phyloP scores from a whole-genome alignment of 345 rosid species.

The Populus deltoides region DNA sequence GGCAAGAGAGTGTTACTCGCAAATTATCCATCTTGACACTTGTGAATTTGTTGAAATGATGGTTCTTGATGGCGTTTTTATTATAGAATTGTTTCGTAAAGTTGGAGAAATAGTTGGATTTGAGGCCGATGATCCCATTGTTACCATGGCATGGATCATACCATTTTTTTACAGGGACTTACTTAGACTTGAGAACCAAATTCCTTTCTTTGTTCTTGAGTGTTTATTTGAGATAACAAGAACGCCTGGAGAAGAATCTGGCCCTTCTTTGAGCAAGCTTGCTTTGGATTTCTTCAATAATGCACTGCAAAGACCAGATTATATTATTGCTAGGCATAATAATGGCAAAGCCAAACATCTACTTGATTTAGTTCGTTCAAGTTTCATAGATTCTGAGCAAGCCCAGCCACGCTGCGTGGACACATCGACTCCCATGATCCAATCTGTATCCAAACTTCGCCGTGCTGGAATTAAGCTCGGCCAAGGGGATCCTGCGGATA shows the following conservation, averaged over 20 bases:
- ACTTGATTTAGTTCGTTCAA: conserved; percentile 62
- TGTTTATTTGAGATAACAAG: conserved; percentile 45
- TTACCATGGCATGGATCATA: conserved; percentile 69
- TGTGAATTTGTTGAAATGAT: conserved; percentile 63
- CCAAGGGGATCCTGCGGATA: conserved; percentile 25
- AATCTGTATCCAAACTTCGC: conserved; percentile 65
- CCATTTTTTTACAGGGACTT: conserved; percentile 69
- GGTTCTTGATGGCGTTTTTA: conserved; percentile 67
- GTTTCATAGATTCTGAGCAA: conserved; percentile 39
- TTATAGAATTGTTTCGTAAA: conserved; percentile 63
- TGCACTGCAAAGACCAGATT: conserved; percentile 36
- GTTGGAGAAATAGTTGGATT: conserved; percentile 32
- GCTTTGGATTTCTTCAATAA: conserved; percentile 66
- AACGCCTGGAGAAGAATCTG: conserved; percentile 26
- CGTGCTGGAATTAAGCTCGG: conserved; percentile 53
- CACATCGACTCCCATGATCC: conserved; percentile 42
- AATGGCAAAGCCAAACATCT: conserved; percentile 48
- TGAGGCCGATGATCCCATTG: conserved; percentile 61
- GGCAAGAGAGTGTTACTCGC: conserved; percentile 70
- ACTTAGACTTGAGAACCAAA: conserved; percentile 53
- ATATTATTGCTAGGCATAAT: conserved; percentile 25
- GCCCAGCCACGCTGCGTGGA: neutral
- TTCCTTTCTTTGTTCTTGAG: conserved; percentile 69
- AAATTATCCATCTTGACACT: conserved; percentile 34
- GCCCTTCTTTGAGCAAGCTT: conserved; percentile 36